Percentiles rank a stretch among this genome's conserved stretches.
Conservation (phyloP, 2,329 filamentous ascomycete species). For the Alternaria gaisen region DNA sequence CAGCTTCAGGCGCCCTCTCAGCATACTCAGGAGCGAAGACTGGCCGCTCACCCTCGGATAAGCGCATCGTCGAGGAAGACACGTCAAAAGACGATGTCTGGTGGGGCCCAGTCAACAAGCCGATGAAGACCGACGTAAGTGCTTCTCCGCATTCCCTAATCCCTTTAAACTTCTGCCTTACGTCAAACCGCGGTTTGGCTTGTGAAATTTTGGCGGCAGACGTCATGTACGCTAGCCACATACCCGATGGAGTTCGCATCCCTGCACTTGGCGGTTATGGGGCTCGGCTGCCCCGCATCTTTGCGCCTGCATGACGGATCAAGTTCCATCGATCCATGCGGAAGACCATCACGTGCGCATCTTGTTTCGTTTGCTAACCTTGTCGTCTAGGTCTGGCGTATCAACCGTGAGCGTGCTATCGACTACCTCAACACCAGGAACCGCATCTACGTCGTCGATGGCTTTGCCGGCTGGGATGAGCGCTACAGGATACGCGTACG, state of each 20-base stretch:
- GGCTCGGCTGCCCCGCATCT: slow-evolving; percentile 48
- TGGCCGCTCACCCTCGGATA: slow-evolving; percentile 94
- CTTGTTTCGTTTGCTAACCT: slow-evolving; percentile 14
- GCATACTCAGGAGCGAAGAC: slow-evolving; percentile 99
- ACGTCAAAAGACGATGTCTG: slow-evolving; percentile 91
- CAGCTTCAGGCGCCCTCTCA: slow-evolving; percentile 90
- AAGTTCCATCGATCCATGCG: slow-evolving; percentile 9
- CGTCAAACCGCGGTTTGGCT: slow-evolving; percentile 30
- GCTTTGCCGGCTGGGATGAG: slow-evolving; percentile 97
- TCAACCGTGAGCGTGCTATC: slow-evolving; percentile 98
- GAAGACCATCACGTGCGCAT: slow-evolving; percentile 38
- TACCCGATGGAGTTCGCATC: slow-evolving; percentile 44
- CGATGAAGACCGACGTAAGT: slow-evolving; percentile 94
- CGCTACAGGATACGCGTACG: slow-evolving; percentile 97
- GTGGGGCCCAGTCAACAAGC: slow-evolving; percentile 99
- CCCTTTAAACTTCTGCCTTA: slow-evolving; percentile 17
- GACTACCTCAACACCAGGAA: slow-evolving; percentile 99
- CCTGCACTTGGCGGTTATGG: slow-evolving; percentile 39
- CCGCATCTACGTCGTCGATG: slow-evolving; percentile 98
- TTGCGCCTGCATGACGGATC: slow-evolving; percentile 31
- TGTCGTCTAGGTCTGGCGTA: slow-evolving; percentile 85
- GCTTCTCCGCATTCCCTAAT: slow-evolving; percentile 19
- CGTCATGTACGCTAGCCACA: slow-evolving; percentile 47
- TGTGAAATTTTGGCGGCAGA: slow-evolving; percentile 40
- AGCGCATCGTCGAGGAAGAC: slow-evolving; percentile 94